phyloP scores from a whole-genome alignment of 495 filamentous ascomycete species.

The Hypoxylon fuscum region DNA sequence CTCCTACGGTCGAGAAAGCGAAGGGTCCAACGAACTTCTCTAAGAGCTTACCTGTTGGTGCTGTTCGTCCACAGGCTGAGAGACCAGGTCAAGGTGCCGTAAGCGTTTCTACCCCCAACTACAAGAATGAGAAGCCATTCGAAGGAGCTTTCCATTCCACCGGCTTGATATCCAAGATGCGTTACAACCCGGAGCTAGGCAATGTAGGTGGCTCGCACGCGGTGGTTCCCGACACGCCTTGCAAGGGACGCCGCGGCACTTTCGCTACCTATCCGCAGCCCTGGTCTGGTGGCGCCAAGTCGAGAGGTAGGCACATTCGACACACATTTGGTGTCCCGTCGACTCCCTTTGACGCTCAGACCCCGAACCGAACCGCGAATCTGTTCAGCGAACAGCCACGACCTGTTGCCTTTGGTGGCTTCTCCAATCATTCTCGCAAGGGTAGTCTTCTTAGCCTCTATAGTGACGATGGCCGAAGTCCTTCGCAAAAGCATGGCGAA shows the following conservation, averaged over 20 bases:
- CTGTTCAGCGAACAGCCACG: slow-evolving; percentile 36
- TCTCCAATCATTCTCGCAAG: slow-evolving; percentile 63
- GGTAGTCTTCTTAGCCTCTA: slow-evolving; percentile 81
- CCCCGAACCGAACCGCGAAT: slow-evolving; percentile 29
- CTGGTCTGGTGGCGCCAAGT: slow-evolving; percentile 59
- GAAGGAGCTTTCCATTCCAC: slow-evolving; percentile 93
- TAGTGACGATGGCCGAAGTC: slow-evolving; percentile 69
- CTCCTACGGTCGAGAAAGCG: slow-evolving; percentile 60
- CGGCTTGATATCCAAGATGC: slow-evolving; percentile 88
- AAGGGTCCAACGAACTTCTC: slow-evolving; percentile 71
- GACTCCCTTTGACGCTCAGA: slow-evolving; percentile 63
- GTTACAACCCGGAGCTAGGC: slow-evolving; percentile 62
- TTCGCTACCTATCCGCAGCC: slow-evolving; percentile 69
- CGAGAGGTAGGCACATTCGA: slow-evolving; percentile 50
- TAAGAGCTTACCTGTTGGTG: slow-evolving; percentile 73
- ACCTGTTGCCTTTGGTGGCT: slow-evolving; percentile 50
- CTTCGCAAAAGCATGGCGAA: slow-evolving; percentile 66
- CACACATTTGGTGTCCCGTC: slow-evolving; percentile 56
- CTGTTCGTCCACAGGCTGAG: slow-evolving; percentile 33
- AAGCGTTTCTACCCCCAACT: slow-evolving; percentile 83
- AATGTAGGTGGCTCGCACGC: slow-evolving; percentile 21
- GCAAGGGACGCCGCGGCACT: slow-evolving; percentile 78
- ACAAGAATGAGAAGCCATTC: slow-evolving; percentile 81
- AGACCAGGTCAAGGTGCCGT: slow-evolving; percentile 3
- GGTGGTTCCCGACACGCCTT: slow-evolving; percentile 91